Conservation (phyloP, 2,329 filamentous ascomycete species). For the Thielaviopsis populi region DNA sequence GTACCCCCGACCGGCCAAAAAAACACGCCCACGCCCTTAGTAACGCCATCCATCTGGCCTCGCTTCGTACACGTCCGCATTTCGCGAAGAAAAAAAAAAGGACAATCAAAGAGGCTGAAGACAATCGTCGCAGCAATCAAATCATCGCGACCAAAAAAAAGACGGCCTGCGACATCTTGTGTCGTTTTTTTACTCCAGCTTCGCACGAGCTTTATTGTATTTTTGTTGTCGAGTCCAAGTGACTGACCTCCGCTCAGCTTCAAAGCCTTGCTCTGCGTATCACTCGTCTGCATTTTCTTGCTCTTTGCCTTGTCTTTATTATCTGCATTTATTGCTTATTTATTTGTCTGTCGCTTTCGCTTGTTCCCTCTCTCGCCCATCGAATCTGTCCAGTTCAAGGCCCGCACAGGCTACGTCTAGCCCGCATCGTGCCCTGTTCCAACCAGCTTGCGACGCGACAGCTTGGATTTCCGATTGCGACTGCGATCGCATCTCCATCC, state of each 20-base stretch:
- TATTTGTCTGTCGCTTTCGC: neutral
- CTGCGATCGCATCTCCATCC: neutral
- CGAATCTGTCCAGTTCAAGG: neutral
- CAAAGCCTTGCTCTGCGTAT: neutral
- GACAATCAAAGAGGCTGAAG: neutral
- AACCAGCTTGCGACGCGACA: conserved; percentile 2
- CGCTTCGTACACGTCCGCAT: neutral
- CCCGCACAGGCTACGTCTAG: neutral
- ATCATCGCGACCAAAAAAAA: neutral
- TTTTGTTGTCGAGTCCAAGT: neutral
- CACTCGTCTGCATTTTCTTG: neutral
- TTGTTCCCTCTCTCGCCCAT: neutral
- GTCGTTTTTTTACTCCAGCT: neutral
- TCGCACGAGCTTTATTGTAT: neutral
- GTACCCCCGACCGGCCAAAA: neutral
- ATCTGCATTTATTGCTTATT: neutral
- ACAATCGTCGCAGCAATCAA: neutral
- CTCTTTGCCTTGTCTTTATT: neutral
- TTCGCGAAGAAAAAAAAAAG: conserved; percentile 3
- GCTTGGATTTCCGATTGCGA: neutral
- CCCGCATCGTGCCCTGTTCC: neutral
- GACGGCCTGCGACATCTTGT: neutral
- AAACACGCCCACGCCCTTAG: neutral
- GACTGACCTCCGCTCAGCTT: neutral
- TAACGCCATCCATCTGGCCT: neutral